Evolutionary conservation across 2,329 filamentous ascomycete species (phyloP).

Genomic region (Microdochium nivale): DNA sequence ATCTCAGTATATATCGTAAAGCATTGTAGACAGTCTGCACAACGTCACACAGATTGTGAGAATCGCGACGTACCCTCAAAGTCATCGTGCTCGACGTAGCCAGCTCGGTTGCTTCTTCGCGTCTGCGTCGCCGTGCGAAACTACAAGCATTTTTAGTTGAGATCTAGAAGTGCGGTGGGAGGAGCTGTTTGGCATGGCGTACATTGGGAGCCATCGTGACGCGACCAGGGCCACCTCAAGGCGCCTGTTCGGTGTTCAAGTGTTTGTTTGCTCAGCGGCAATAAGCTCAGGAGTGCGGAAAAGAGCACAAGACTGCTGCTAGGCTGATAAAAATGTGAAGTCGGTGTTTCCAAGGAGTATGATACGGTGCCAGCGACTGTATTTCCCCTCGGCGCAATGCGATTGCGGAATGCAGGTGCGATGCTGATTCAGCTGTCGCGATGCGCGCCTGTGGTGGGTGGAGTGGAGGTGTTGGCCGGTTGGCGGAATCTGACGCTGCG

Average conservation of each 20-base stretch:
- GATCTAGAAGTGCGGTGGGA: background rate
- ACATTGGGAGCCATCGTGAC: background rate
- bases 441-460: background rate
- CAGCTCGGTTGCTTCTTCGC: slow-evolving; percentile 46
- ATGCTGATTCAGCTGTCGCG: background rate
- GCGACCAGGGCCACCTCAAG: background rate
- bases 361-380: background rate
- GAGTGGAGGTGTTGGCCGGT: no score
- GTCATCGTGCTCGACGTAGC: slow-evolving; percentile 51
- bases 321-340: no score
- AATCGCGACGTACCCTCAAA: slow-evolving; percentile 39
- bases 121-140: slow-evolving; percentile 32
- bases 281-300: no score
- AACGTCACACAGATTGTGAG: background rate
- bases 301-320: no score
- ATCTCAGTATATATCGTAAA: slow-evolving; percentile 21
- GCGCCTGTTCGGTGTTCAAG: background rate
- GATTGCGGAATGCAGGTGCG: background rate
- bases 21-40: slow-evolving; percentile 43
- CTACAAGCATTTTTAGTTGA: slow-evolving; percentile 6
- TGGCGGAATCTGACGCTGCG: no score
- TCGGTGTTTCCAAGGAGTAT: background rate
- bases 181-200: background rate
- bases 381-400: background rate
- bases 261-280: background rate